Percentiles rank a stretch among this genome's conserved stretches.
phyloP scores from a whole-genome alignment of 768 basidiomycete genomes.

The Rhizopogon roseolus region DNA sequence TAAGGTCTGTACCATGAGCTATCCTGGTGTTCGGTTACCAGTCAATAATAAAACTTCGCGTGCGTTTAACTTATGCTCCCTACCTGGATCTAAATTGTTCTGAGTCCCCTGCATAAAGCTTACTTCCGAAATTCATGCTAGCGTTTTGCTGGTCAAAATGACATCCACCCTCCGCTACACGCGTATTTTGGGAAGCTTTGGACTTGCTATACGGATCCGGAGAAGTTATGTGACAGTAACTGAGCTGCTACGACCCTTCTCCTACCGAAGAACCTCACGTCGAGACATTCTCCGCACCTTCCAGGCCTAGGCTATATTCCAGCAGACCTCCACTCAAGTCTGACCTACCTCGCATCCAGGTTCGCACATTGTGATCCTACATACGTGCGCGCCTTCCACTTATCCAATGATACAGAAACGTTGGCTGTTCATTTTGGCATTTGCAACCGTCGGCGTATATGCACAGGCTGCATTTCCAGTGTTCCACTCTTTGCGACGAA shows the following conservation, averaged over 20 bases:
- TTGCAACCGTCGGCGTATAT: too few relatives aligned
- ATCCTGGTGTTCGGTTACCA: too few relatives aligned
- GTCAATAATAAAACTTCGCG: too few relatives aligned
- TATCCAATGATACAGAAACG: conserved; percentile 23
- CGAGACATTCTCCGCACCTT: conserved; percentile 38
- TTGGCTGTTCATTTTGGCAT: conserved; percentile 49
- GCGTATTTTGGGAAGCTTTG: not conserved
- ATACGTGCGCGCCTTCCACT: not conserved
- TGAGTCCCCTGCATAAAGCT: too few relatives aligned
- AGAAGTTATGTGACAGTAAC: conserved; percentile 14
- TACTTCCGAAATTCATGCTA: not conserved
- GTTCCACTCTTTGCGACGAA: conserved; percentile 56
- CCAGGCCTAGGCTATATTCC: conserved; percentile 42
- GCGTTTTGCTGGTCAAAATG: not conserved
- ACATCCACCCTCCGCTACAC: not conserved
- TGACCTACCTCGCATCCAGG: conserved; percentile 5
- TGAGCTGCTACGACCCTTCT: conserved; percentile 13
- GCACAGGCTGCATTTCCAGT: conserved; percentile 69
- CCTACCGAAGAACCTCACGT: conserved; percentile 21
- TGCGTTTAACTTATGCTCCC: too few relatives aligned
- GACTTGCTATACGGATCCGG: conserved; percentile 1
- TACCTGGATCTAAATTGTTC: too few relatives aligned
- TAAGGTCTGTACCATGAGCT: too few relatives aligned
- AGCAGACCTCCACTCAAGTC: conserved; percentile 19
- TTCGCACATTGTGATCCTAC: conserved; percentile 10